Conservation (phyloP, 805 yeast species). For the Candida multigemmis region DNA sequence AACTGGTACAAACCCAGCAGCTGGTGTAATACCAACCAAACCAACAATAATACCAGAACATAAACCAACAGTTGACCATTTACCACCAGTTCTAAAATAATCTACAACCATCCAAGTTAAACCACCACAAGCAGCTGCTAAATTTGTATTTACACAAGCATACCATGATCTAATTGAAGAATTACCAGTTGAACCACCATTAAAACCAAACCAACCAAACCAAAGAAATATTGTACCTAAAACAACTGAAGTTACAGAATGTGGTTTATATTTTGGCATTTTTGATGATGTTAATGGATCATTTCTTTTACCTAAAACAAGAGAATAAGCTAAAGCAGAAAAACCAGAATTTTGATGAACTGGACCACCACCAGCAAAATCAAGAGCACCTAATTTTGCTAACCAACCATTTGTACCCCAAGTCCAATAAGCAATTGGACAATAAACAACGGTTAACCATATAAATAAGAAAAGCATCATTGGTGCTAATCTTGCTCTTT, state of each 20-base stretch:
- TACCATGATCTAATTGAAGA: conserved; percentile 90
- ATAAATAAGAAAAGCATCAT: conserved; percentile 90
- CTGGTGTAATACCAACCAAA: conserved; percentile 92
- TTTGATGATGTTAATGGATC: conserved; percentile 64
- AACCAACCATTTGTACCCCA: conserved; percentile 97
- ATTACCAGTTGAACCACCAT: conserved; percentile 96
- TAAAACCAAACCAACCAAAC: conserved; percentile 99
- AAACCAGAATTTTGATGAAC: conserved; percentile 93
- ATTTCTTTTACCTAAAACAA: conserved; percentile 84
- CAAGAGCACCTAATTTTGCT: conserved; percentile 70
- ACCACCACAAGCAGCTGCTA: conserved; percentile 92
- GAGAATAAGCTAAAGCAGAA: conserved; percentile 90
- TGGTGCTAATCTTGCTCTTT: conserved; percentile 92
- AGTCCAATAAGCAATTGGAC: conserved; percentile 95
- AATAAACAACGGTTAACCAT: conserved; percentile 93
- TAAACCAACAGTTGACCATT: conserved; percentile 90
- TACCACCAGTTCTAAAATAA: conserved; percentile 74
- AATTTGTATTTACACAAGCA: conserved; percentile 85
- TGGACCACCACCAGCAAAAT: conserved; percentile 98
- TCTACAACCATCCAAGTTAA: conserved; percentile 92
- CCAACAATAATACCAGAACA: conserved; percentile 94
- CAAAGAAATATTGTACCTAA: conserved; percentile 90
- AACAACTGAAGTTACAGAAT: conserved; percentile 82
- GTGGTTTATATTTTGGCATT: conserved; percentile 88
- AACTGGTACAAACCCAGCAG: conserved; percentile 92